Conservation (phyloP, 2,329 filamentous ascomycete genomes). For the Ophiostoma himal-ulmi region DNA sequence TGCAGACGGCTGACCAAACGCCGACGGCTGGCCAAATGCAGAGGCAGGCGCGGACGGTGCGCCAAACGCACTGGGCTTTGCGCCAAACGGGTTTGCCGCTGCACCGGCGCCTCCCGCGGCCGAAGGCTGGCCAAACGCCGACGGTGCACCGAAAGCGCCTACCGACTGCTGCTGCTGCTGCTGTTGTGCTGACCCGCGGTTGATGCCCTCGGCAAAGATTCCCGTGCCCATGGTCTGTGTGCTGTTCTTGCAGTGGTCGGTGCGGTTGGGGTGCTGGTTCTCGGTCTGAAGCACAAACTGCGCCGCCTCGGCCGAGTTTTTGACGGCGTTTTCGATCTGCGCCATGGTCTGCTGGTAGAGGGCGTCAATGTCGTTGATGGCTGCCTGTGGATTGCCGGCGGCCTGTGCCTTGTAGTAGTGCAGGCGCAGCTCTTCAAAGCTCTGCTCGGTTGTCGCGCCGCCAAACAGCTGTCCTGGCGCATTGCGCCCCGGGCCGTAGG, state of each 20-base stretch:
- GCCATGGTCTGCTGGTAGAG: conserved; percentile 60
- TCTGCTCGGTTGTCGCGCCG: conserved; percentile 71
- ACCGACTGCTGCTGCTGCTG: background rate
- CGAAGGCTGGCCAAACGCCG: conserved; percentile 13
- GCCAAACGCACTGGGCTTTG: conserved; percentile 23
- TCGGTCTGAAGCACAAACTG: conserved; percentile 61
- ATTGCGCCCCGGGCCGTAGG: conserved; percentile 72
- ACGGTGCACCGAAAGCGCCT: conserved; percentile 23
- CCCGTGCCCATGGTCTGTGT: conserved; percentile 40
- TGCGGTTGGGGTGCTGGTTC: conserved; percentile 69
- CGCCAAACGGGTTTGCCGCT: conserved; percentile 21
- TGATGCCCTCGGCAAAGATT: conserved; percentile 40
- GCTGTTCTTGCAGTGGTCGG: conserved; percentile 53
- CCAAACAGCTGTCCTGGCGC: conserved; percentile 80
- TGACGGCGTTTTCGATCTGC: conserved; percentile 66
- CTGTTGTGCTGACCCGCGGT: conserved; percentile 7
- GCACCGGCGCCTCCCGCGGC: background rate
- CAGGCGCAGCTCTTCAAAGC: conserved; percentile 78
- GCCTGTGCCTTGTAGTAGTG: conserved; percentile 60
- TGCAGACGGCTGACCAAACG: conserved; percentile 32
- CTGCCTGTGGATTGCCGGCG: conserved; percentile 53
- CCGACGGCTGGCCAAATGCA: conserved; percentile 13
- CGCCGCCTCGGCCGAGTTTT: conserved; percentile 65
- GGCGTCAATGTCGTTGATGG: conserved; percentile 52
- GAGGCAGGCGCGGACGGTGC: conserved; percentile 10